Base-by-base conservation (phyloP, 805 yeast genomes). In the Nematodospora valgi region DNA sequence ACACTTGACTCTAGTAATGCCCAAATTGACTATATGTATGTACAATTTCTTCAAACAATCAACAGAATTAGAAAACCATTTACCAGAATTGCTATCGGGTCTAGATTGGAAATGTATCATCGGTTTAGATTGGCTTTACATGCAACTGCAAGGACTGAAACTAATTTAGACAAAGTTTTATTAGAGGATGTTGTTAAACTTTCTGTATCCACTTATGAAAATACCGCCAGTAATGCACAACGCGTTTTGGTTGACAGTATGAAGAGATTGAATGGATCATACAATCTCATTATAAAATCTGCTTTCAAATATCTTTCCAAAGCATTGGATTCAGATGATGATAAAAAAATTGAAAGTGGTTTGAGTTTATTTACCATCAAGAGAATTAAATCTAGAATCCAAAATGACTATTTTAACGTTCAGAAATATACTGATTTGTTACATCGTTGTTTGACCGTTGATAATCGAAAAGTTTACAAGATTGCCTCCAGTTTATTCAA, bases 31-130 rank as follows among this genome's bases (percentile, higher is more conserved):
- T 75, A 78, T 39, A 66, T 70, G 0, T 78, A 74, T 48, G 65
- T 82, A 35, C 74, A 73, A 29, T 70, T 72, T 24, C 64, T 78
- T 7, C 89, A 83, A 49, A 66, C 75, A n/a, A 60, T 85, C 4
- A 73, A 82, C 4, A 78, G 84, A 28, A 56, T 77, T 14, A 62
- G 77, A 5, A 79, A 82, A 40, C 86, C 88, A 2, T 82, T 69
- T 44, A 88, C 98, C 0, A 77, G 96, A 51, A 71, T 86, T 1
- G 72, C 84, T 2, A 53, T 87, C n/a, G 94, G 85, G 3, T 76
- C 85, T 0, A 71, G 95, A 36, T 67, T 87, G 10, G 83, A 80
- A 36, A 63, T 80, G 11, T 83, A 78, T 43, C 96, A 89, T 45
- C 76, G 77, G 54, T 80, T 83, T 45, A 74, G 98, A 46, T 75